Conservation (phyloP, 345 rosid species). For the Eucalyptus paniculata region DNA sequence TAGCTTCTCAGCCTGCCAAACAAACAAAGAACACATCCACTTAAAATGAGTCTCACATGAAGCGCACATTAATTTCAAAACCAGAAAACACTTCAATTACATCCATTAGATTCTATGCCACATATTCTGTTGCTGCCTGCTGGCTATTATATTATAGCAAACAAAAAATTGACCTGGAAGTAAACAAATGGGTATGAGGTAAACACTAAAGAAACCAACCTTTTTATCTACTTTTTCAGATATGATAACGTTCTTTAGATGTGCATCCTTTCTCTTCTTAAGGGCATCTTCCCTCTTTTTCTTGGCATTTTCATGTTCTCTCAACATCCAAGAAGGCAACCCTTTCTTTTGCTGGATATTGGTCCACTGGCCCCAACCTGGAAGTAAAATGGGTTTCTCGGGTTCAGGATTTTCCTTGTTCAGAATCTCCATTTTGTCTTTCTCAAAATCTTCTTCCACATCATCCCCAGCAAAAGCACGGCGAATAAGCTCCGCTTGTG, state of each 20-base stretch:
- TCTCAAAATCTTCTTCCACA: constrained; percentile 68
- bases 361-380: constrained; percentile 98
- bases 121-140: background rate
- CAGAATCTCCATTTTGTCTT: constrained; percentile 54
- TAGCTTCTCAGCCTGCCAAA: constrained; percentile 68
- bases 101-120: background rate
- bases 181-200: background rate
- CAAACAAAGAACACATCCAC: background rate
- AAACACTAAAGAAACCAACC: constrained; percentile 21
- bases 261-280: constrained; percentile 79
- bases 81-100: background rate
- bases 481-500: constrained; percentile 78
- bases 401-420: constrained; percentile 74
- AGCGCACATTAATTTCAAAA: background rate
- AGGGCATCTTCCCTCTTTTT: constrained; percentile 57
- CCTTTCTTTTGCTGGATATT: constrained; percentile 66
- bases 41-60: background rate
- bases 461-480: constrained; percentile 95
- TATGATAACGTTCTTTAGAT: constrained; percentile 61
- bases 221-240: constrained; percentile 81
- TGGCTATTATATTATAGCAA: background rate
- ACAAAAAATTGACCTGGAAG: background rate
- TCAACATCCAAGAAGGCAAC: constrained; percentile 68
- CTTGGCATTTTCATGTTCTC: constrained; percentile 61
- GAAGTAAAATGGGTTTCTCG: constrained; percentile 66